Conservation (phyloP, 139 green algal genomes). For the Micractinium conductrix region DNA sequence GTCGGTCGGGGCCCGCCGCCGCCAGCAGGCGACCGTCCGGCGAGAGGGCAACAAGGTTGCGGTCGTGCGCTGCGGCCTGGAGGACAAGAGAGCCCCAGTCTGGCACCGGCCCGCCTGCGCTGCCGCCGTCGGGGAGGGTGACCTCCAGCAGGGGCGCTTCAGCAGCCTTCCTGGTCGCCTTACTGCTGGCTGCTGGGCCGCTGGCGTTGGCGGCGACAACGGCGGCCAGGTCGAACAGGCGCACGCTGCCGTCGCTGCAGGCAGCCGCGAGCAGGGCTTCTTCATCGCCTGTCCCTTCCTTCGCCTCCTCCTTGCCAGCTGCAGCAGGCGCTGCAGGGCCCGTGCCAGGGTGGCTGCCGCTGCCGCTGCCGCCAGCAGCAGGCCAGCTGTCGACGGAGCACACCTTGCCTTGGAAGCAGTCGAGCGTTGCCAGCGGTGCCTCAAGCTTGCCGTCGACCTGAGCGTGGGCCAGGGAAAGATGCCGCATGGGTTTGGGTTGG, state of each 20-base stretch:
- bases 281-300: neutral
- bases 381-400: neutral
- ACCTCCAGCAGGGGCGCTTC: neutral
- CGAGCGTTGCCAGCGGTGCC: conserved; percentile 8
- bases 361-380: neutral
- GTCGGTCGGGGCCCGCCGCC: neutral
- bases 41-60: conserved; percentile 25
- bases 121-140: neutral
- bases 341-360: neutral
- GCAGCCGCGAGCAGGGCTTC: conserved; percentile 66
- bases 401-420: conserved; percentile 19
- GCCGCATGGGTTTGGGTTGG: too few species aligned
- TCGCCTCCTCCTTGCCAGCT: neutral
- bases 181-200: too few species aligned
- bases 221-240: conserved; percentile 59
- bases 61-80: neutral
- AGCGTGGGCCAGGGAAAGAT: too few species aligned
- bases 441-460: conserved; percentile 35
- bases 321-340: neutral
- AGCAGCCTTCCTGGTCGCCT: neutral
- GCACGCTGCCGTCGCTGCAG: conserved; percentile 84
- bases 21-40: conserved; percentile 24
- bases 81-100: neutral
- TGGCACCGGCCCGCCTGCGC: neutral
- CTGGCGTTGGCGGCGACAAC: neutral